These are phyloP conservation scores for Sideroxylon spinosum DNA, from an alignment of 179 eudicot species.

Conservation along the genomic window DNA sequence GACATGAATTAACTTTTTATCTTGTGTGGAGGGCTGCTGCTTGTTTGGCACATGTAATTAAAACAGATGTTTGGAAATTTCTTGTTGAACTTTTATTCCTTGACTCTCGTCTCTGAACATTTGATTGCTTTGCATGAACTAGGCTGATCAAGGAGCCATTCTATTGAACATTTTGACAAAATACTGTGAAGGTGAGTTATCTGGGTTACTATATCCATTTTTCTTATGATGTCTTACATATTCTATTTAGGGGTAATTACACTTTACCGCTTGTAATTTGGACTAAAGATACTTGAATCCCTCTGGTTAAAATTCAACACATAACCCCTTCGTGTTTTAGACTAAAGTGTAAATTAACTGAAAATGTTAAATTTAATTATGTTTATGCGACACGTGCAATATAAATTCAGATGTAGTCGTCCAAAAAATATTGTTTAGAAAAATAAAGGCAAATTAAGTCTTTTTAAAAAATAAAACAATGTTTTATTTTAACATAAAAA, in stretches of 20 bases:
- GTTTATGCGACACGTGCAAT: no score
- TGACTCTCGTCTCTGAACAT: background rate
- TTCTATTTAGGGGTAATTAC: background rate
- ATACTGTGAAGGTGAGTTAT: slow-evolving; percentile 34
- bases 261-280: no score
- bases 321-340: no score
- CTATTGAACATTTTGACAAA: slow-evolving; percentile 36
- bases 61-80: background rate
- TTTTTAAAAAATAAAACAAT: no score
- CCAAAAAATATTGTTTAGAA: no score
- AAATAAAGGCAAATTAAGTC: no score
- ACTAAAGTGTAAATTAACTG: no score
- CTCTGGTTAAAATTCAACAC: no score
- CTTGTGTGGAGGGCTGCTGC: background rate
- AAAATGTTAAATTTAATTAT: no score
- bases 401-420: no score
- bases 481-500: no score
- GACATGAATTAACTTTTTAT: background rate
- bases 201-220: background rate
- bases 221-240: background rate
- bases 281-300: no score
- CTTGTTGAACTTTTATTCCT: background rate
- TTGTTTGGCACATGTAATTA: background rate
- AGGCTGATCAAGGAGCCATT: slow-evolving; percentile 36
- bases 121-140: background rate